phyloP scores from a whole-genome alignment of 2,329 filamentous ascomycete species.

The Pseudopyrenochaeta lycopersici region DNA sequence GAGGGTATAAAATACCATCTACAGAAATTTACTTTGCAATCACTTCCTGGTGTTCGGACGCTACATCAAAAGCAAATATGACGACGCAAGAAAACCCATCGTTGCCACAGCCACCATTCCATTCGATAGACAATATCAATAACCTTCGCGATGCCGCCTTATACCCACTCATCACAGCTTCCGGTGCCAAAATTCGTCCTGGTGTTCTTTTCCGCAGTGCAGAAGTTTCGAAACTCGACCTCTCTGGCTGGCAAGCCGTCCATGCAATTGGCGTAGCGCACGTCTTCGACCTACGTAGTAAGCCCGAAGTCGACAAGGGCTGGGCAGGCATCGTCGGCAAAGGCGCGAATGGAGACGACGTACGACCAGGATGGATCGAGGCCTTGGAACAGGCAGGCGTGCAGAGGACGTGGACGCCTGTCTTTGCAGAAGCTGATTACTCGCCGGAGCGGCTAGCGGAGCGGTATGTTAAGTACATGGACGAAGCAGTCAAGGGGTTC shows the following conservation, averaged over 20 bases:
- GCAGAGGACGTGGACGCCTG: constrained; percentile 68
- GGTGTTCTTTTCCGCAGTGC: constrained; percentile 73
- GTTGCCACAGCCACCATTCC: constrained; percentile 45
- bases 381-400: constrained; percentile 49
- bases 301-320: constrained; percentile 63
- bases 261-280: constrained; percentile 66
- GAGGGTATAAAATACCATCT: neutral
- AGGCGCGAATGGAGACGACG: constrained; percentile 44
- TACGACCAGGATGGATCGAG: constrained; percentile 34
- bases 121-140: constrained; percentile 39
- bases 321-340: constrained; percentile 31
- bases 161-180: constrained; percentile 27
- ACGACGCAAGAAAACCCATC: neutral
- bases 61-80: constrained; percentile 5
- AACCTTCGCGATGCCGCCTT: constrained; percentile 48
- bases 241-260: constrained; percentile 28
- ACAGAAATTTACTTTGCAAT: neutral
- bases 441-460: constrained; percentile 69
- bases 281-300: constrained; percentile 74
- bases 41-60: neutral
- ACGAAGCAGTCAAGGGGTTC: constrained; percentile 66
- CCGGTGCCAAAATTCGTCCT: constrained; percentile 56
- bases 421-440: constrained; percentile 70
- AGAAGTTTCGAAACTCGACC: constrained; percentile 60
- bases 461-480: constrained; percentile 68